Evolutionary conservation across 768 basidiomycete genomes (phyloP).

Genomic region (Pulveroboletus ravenelii): DNA sequence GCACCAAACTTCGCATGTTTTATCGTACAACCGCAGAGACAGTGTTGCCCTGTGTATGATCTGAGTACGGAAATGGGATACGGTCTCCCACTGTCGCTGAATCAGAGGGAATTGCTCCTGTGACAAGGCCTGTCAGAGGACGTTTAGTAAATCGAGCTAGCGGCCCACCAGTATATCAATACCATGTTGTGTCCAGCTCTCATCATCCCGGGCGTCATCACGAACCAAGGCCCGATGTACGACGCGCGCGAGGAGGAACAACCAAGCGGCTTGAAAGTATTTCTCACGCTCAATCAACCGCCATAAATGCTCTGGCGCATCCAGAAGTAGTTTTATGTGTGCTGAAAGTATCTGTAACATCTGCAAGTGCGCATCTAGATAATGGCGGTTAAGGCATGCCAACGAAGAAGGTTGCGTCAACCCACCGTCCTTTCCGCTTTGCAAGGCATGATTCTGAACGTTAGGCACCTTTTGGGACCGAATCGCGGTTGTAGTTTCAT

Average conservation of each 20-base stretch:
- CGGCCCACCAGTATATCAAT: constrained; percentile 56
- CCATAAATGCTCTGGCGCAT: constrained; percentile 91
- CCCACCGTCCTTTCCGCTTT: constrained; percentile 42
- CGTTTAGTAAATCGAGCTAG: neutral
- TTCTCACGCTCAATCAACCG: constrained; percentile 74
- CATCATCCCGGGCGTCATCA: constrained; percentile 61
- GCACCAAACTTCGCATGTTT: constrained; percentile 50
- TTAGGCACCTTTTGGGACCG: constrained; percentile 43
- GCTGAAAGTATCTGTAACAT: constrained; percentile 74
- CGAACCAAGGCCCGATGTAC: constrained; percentile 71
- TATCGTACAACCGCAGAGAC: constrained; percentile 59
- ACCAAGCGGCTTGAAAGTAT: constrained; percentile 80
- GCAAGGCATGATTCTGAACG: constrained; percentile 38
- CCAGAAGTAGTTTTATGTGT: constrained; percentile 86
- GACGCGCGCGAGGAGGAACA: constrained; percentile 81
- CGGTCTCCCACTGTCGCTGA: constrained; percentile 89
- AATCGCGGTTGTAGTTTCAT: constrained; percentile 56
- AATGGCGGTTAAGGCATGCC: constrained; percentile 1
- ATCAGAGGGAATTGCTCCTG: constrained; percentile 86
- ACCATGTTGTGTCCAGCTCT: constrained; percentile 52
- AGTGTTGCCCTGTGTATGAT: constrained; percentile 85
- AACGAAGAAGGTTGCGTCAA: neutral
- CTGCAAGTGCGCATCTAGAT: constrained; percentile 60
- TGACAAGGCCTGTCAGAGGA: neutral
- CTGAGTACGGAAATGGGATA: constrained; percentile 82